These are phyloP conservation scores for Porcisia deanei DNA, from an alignment of 208 protist genomes.

Conservation along the genomic window DNA sequence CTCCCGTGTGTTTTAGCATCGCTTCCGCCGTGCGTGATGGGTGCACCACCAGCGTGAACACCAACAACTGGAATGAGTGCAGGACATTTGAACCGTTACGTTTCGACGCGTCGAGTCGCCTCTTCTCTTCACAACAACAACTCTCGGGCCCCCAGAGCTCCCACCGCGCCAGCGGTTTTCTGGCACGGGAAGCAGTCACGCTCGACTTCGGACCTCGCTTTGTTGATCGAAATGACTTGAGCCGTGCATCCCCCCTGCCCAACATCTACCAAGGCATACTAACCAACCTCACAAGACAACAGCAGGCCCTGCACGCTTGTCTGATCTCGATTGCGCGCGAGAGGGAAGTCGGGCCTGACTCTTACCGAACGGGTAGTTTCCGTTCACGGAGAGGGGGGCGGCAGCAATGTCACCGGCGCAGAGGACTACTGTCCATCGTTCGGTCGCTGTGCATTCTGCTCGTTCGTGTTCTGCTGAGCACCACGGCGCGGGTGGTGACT, in stretches of 20 bases:
- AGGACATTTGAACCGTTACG: conserved; percentile 26
- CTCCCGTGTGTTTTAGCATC: neutral
- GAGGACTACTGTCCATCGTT: neutral
- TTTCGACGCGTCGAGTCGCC: conserved; percentile 1
- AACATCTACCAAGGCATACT: neutral
- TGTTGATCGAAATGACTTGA: neutral
- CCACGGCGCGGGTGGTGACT: conserved; percentile 2
- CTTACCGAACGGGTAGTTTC: neutral
- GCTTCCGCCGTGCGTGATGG: neutral
- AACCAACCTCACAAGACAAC: conserved; percentile 6
- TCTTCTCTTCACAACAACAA: conserved; percentile 3
- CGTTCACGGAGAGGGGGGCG: neutral
- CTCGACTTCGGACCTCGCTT: neutral
- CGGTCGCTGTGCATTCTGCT: conserved; percentile 6
- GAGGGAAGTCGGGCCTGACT: neutral
- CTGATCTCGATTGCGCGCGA: conserved; percentile 13
- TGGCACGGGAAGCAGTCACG: neutral
- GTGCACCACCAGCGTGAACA: conserved; percentile 1
- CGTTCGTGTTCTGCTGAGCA: conserved; percentile 6
- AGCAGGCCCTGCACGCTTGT: conserved; percentile 24
- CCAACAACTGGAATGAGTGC: conserved; percentile 3
- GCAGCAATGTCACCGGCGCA: neutral
- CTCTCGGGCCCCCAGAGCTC: neutral
- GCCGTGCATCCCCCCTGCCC: neutral
- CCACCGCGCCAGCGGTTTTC: conserved; percentile 1